Base-by-base conservation (phyloP, 768 basidiomycete species). In the Serendipita indica region DNA sequence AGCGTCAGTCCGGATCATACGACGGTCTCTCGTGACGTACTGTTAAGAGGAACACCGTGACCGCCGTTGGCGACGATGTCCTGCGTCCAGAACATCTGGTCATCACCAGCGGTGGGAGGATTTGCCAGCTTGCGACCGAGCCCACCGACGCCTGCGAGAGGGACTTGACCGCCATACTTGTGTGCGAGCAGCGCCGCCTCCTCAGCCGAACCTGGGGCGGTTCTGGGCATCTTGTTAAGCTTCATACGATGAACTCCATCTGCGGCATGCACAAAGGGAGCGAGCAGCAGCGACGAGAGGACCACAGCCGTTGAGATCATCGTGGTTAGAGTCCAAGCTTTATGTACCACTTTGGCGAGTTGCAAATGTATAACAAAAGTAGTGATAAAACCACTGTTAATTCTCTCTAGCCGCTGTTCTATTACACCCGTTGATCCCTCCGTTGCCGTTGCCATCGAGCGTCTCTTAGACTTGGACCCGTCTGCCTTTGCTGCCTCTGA, bases 161-260 rank as follows among this genome's bases (percentile, higher is more conserved):
- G 86, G 56, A 77, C 64, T 63, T 79, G 74, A 57, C 74, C 79
- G 57, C 88, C 82, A 77, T 98, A 96, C 77, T 99, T 98, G 77
- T 90, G 80, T n/a, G 85, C 83, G 60, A 98, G 84, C 69, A 88
- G 90, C 20, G 84, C 86, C 43, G 80, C 79, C 72, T 89, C 84
- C 49, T 89, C 73, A 25, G 76, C 68, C 20, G 85, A 81, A 60
- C 32, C 64, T 13, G 73, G 70, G n/a, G 74, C 74, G 39, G 77
- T 73, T 20, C 61, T 56, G 16, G 84, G 77, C 1, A 94, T 68
- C 74, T 96, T 96, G 72, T 90, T 80, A 30, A 97, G 82, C 71
- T 91, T 92, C 69, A 96, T 79, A 67, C 80, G 91, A 78, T 84
- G 84, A 0, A 89, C 74, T 62, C 79, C 79, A 45, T 70, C 74